Conservation (phyloP, 352 stramenopile genomes). For the Phytophthora colocasiae region DNA sequence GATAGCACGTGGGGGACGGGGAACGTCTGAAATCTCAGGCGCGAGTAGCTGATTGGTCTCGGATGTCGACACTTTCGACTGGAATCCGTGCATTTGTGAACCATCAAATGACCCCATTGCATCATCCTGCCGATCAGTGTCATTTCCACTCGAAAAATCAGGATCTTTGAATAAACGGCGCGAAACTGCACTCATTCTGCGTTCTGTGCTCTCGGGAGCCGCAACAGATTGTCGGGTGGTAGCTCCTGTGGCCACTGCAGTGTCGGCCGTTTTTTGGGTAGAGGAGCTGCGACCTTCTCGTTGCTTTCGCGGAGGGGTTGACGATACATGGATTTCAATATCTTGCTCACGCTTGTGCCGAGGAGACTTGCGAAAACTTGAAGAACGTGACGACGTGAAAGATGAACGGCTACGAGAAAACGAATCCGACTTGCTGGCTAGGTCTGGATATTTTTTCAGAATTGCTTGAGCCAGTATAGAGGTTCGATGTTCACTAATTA, state of each 20-base stretch:
- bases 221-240: background rate
- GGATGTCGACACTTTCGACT: background rate
- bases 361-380: slow-evolving; percentile 36
- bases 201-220: slow-evolving; percentile 1
- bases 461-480: slow-evolving; percentile 55
- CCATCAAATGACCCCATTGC: slow-evolving; percentile 22
- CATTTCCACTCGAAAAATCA: slow-evolving; percentile 3
- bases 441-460: slow-evolving; percentile 44
- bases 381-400: slow-evolving; percentile 28
- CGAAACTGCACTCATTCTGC: slow-evolving; percentile 6
- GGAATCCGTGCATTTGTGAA: slow-evolving; percentile 32
- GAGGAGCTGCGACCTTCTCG: slow-evolving; percentile 6
- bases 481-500: slow-evolving; percentile 60
- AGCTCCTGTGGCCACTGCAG: background rate
- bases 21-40: background rate
- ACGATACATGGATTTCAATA: slow-evolving; percentile 43
- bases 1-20: background rate
- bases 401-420: slow-evolving; percentile 16
- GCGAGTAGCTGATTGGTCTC: background rate
- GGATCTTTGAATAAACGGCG: slow-evolving; percentile 21
- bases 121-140: slow-evolving; percentile 14
- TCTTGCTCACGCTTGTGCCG: slow-evolving; percentile 29
- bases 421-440: slow-evolving; percentile 34
- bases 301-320: slow-evolving; percentile 31
- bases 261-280: background rate